Evolutionary conservation across 192 early-diverging fungal species (phyloP), one percentile per base, ranked within the genome.

Genomic region (Radiomyces spectabilis): DNA sequence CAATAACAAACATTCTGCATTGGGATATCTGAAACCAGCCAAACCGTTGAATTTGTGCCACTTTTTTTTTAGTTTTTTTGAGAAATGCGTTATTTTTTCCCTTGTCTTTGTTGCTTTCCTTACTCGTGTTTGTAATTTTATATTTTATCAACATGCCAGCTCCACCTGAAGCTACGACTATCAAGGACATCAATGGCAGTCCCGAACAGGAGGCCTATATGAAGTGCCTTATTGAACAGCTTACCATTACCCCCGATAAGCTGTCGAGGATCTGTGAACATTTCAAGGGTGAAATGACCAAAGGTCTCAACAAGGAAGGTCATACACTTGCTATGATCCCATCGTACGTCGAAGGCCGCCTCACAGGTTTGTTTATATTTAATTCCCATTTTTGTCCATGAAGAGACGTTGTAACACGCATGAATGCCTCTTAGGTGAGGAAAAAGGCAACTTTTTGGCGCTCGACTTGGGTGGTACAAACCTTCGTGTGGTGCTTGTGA

Each of bases 401-500:
- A 47, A 47, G 24, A 24, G 45, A 30, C 45, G 45, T 18, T n/a
- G 19, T 16, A 39, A 16, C 13, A 16, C 13, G 16, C 13, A 15
- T 39, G 38, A 39, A 85, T 12, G 2, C n/a, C 5, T 8, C 0
- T 30, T 46, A 62, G 60, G 88, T 39, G 69, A 77, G 71, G 94
- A 97, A 66, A 67, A 64, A 31, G 94, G 94, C 38, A 75, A 81
- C 25, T 91, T 80, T 62, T 74, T 97, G 45, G 91, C 94, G n/a
- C 76, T 97, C 45, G 94, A 97, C 55, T 74, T 97, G 29, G 94
- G 94, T 55, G 94, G 92, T 30, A 90, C 91, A 55, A 97, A 97
- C 72, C 79, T 97, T 53, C 85, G 94, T 31, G 92, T 94, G 0
- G 92, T 89, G 57, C 72, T 87, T 44, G 86, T 97, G 5, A 76